Base-by-base conservation (phyloP, 495 filamentous ascomycete species). In the Amniculicola lignicola region DNA sequence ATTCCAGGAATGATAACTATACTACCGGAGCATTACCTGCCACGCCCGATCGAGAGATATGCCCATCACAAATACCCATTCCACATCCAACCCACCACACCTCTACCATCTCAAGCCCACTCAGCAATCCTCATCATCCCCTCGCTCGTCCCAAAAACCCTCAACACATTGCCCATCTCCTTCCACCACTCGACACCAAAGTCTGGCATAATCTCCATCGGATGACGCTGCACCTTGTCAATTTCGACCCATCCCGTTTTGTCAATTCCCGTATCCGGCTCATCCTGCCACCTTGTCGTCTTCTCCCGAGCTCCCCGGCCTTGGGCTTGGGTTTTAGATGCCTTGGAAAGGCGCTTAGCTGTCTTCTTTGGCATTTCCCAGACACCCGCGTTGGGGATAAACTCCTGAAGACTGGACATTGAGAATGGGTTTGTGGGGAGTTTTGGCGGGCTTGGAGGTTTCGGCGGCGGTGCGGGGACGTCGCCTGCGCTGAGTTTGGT, bases 61-160 rank as follows among this genome's bases (percentile, higher is more conserved):
- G n/a, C n/a, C n/a, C n/a, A n/a, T n/a, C n/a, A n/a, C n/a, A n/a
- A n/a, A n/a, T n/a, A n/a, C n/a, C n/a, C n/a, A n/a, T n/a, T n/a
- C 29, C 29, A 41, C 37, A 25, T 22, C 41, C 41, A 44, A 10
- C 12, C n/a, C 29, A n/a, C 29, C 12, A 25, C 15, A 7, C 27
- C 21, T 6, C 21, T 25, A n/a, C 11, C 43, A 21, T 19, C 10
- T 28, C 38, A 23, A 27, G 36, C 23, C 57, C 57, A 60, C 1
- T 54, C 57, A 24, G 49, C 38, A 54, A 60, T 54, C 29, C 36
- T 47, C 7, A 60, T 22, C 11, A 84, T 67, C 10, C 71, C 72
- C 69, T 86, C 83, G 19, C 76, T 61, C 2, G 80, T 84, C 2
- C 82, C 83, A 70, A 85, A 85, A 3, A 85, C 78, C 14, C 85